Conservation (phyloP, 306 rosid genomes). For the Luffa aegyptiaca region DNA sequence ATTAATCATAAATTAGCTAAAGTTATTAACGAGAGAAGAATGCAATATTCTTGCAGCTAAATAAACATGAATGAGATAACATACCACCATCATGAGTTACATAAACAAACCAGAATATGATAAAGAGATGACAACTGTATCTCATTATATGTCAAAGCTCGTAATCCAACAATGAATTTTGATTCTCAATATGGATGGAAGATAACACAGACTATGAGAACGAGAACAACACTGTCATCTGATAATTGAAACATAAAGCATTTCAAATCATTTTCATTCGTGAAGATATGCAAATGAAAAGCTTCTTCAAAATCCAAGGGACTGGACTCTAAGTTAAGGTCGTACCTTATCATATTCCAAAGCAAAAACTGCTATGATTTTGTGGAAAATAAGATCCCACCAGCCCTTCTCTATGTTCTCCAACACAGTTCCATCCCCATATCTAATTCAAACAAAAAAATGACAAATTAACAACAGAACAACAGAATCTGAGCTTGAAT, state of each 20-base stretch:
- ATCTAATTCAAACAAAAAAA: constrained; percentile 30
- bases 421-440: constrained; percentile 84
- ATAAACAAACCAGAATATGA: no score
- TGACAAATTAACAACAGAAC: not conserved
- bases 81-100: no score
- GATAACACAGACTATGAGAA: not conserved
- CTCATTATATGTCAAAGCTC: no score
- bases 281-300: no score
- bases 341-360: constrained; percentile 44
- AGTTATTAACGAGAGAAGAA: no score
- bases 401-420: constrained; percentile 96
- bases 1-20: no score
- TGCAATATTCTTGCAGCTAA: no score
- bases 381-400: constrained; percentile 90
- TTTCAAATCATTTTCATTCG: constrained; percentile 13
- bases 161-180: no score
- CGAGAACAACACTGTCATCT: not conserved
- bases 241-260: not conserved
- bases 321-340: not conserved
- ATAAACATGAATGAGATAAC: no score
- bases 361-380: constrained; percentile 82
- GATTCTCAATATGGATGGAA: not conserved
- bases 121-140: no score
- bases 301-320: constrained; percentile 10
- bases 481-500: not conserved